A percentile compares a stretch with the other conserved stretches of the same genome.
Evolutionary conservation across 352 stramenopile genomes (phyloP).

Genomic region (Saprolegnia diclina): DNA sequence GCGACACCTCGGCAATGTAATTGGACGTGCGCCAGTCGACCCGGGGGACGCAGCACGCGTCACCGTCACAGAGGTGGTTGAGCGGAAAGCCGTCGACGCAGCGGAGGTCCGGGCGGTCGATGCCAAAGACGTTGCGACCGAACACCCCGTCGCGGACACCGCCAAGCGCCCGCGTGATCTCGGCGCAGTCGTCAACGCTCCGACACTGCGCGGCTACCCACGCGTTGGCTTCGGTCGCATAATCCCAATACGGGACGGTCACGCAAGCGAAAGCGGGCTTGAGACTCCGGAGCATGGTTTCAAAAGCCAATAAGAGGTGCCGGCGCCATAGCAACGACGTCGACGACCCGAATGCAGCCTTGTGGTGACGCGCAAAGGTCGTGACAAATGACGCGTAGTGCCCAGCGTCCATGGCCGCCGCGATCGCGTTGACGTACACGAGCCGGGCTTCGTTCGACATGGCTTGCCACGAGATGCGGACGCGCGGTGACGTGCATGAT

Average conservation of each 20-base stretch:
- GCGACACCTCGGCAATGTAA: background rate
- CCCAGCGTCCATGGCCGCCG: background rate
- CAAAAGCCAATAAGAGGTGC: constrained; percentile 34
- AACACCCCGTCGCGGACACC: background rate
- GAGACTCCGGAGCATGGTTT: constrained; percentile 42
- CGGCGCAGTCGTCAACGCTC: background rate
- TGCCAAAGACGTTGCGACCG: background rate
- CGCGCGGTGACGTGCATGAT: background rate
- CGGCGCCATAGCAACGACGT: constrained; percentile 30
- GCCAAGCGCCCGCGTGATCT: background rate
- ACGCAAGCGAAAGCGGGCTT: constrained; percentile 28
- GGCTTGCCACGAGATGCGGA: background rate
- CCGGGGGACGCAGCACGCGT: background rate
- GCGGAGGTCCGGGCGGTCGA: background rate
- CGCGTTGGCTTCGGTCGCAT: background rate
- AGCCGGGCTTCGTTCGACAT: background rate
- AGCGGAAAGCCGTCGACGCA: background rate
- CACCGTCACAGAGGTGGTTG: background rate
- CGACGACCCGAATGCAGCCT: background rate
- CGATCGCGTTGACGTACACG: background rate
- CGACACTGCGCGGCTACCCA: background rate
- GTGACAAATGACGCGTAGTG: background rate
- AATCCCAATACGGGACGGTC: constrained; percentile 38
- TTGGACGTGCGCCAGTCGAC: background rate
- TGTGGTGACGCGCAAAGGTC: background rate